Evolutionary conservation across 2,329 filamentous ascomycete genomes (phyloP).

Genomic region (Cyphellophora attinorum): DNA sequence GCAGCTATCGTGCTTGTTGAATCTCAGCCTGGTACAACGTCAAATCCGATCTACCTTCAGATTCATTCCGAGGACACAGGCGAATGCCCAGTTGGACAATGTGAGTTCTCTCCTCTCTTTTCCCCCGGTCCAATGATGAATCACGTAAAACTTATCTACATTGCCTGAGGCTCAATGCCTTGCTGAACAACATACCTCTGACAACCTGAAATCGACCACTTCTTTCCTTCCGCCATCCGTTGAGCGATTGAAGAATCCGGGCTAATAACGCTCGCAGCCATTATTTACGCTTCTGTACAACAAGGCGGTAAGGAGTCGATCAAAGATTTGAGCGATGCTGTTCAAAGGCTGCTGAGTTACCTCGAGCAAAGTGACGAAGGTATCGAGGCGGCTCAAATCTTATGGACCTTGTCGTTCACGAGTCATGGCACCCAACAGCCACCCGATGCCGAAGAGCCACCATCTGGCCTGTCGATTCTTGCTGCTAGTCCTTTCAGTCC

Average conservation of each 20-base stretch:
- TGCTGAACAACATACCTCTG: constrained; percentile 80
- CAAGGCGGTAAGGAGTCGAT: constrained; percentile 4
- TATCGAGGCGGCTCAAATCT: constrained; percentile 20
- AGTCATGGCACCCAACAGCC: constrained; percentile 32
- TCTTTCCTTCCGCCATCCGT: constrained; percentile 4
- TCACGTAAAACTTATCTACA: constrained; percentile 98
- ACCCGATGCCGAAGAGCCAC: constrained; percentile 21
- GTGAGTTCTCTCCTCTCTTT: constrained; percentile 52
- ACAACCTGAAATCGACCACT: constrained; percentile 64
- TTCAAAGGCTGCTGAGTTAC: constrained; percentile 5
- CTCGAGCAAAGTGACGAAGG: background rate
- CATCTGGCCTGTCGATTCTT: constrained; percentile 49
- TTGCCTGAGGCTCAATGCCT: constrained; percentile 76
- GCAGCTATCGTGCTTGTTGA: constrained; percentile 42
- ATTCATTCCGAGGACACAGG: constrained; percentile 84
- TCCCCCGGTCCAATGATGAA: constrained; percentile 65
- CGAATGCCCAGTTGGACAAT: constrained; percentile 79
- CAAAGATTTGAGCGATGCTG: constrained; percentile 10
- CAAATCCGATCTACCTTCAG: constrained; percentile 49
- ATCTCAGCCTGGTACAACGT: constrained; percentile 19
- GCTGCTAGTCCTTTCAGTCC: constrained; percentile 52
- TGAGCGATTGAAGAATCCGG: constrained; percentile 4
- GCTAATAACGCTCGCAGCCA: constrained; percentile 33
- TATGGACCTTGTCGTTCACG: constrained; percentile 46
- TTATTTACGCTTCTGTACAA: constrained; percentile 45